Base-by-base conservation (phyloP, 2,329 filamentous ascomycete genomes). In the Trichoderma sp. region DNA sequence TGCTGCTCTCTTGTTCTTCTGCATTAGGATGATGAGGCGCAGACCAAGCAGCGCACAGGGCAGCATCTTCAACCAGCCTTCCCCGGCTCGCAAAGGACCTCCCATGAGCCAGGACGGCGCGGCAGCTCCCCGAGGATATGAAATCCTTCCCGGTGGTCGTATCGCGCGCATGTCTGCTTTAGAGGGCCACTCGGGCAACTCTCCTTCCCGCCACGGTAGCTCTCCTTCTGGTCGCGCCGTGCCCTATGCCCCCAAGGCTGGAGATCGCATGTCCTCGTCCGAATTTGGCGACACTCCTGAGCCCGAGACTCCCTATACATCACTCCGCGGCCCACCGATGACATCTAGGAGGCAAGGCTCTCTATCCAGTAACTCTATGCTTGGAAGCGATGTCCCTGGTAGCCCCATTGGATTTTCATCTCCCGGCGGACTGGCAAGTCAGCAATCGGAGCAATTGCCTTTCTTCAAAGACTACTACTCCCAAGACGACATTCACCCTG, bases 401-500 rank as follows among this genome's bases (percentile, higher is more conserved):
- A 94, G 88, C 79, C 91, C 86, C 30, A 90, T 87, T 60, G 91
- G 91, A 67, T 91, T 93, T 81, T 97, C 95, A 3, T 98, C 95
- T 4, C 94, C 94, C 0, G 92, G 92, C 77, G 94, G 92, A 30
- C 83, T 95, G 73, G 89, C 91, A 28, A 97, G 94, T 77, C 94
- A 95, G 73, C 94, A 98, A 80, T 98, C 95, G 0, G 96, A 99
- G 82, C 96, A 98, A 81, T 84, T 99, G 69, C 91, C 93, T 4
- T 97, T 94, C 79, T 99, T 99, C 89, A 97, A 97, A 80, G 96
- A 99, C 81, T 99, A 99, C 82, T 99, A 99, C 80, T 98, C 95
- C 2, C 92, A 95, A 76, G 96, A 98, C 77, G 95, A 98, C 77
- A 97, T 99, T 72, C 93, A 95, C 77, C 93, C 95, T 0, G 92